Conservation (phyloP, 129 eudicot species). For the Smallanthus sonchifolius region DNA sequence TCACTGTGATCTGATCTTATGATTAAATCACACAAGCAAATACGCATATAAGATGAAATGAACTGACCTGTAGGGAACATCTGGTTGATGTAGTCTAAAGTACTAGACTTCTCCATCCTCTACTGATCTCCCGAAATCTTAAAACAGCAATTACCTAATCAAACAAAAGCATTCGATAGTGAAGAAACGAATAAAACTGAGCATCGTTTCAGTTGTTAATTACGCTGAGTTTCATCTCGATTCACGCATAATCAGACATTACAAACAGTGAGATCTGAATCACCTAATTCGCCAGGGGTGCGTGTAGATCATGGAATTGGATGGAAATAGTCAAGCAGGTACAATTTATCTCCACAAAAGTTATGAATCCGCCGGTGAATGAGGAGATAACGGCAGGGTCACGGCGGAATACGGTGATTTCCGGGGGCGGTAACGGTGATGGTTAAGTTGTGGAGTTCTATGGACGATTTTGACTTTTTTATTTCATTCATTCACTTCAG, state of each 20-base stretch:
- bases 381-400: not conserved
- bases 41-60: not conserved
- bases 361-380: conserved; percentile 10
- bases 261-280: conserved; percentile 25
- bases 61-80: conserved; percentile 93
- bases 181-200: not conserved
- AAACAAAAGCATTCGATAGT: conserved; percentile 2
- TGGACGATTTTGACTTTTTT: conserved; percentile 29
- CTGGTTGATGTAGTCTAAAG: conserved; percentile 93
- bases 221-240: conserved; percentile 6
- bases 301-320: conserved; percentile 18
- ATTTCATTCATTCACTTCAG: conserved; percentile 17
- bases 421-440: conserved; percentile 27
- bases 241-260: conserved; percentile 21
- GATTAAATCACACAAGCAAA: conserved; percentile 3
- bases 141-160: conserved; percentile 23
- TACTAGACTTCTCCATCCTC: conserved; percentile 71
- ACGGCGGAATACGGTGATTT: conserved; percentile 13
- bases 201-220: not conserved
- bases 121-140: conserved; percentile 16
- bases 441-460: conserved; percentile 15
- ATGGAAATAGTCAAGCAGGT: not conserved
- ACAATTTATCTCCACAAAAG: not conserved
- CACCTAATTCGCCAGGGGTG: conserved; percentile 16
- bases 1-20: conserved; percentile 23